Evolutionary conservation across 257 asterid genomes (phyloP), one percentile per base, ranked within the genome.

Genomic region (Coffea canephora): DNA sequence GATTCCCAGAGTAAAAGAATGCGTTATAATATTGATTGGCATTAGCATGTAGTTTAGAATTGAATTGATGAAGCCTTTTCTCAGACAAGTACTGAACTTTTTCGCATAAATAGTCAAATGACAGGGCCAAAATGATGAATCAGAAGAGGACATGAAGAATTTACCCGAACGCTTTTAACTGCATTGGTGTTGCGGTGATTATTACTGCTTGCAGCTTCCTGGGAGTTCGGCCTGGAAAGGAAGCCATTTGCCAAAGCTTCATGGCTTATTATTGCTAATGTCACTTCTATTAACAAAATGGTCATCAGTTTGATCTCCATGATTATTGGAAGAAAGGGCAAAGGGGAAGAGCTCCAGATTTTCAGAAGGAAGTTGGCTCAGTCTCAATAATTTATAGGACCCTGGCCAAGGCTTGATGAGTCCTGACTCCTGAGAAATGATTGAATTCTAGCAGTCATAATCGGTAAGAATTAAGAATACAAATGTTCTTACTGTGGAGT

Each of bases 161-260:
- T 48, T 78, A 87, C 92, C 91, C 85, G 84, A 76, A 89, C 84
- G 82, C 84, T 87, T 83, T 66, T 79, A 45, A 85, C 69, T 64
- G 81, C 72, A 76, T 78, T 76, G 54, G 41, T 75, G 46, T 69
- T 80, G 23, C 49, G 79, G 71, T 73, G 13, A 27, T 75, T 59
- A 59, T 21, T 18, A 41, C 21, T 66, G 27, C n/a, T 6, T 15
- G 18, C 19, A 71, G 11, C 75, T 71, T 19, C 31, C 52, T 0
- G 31, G 62, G 46, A 15, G 31, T 77, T 49, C 14, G 12, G 70
- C 15, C 55, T 46, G 10, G 79, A 76, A 39, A 18, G 19, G 14
- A 52, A 12, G 74, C n/a, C 36, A 39, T 31, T 23, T 25, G 8
- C 43, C 52, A 8, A 52, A 25, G 48, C 41, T 16, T 12, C 25